phyloP scores from a whole-genome alignment of 202 grass and related monocot species.

The Miscanthus sacchariflorus region DNA sequence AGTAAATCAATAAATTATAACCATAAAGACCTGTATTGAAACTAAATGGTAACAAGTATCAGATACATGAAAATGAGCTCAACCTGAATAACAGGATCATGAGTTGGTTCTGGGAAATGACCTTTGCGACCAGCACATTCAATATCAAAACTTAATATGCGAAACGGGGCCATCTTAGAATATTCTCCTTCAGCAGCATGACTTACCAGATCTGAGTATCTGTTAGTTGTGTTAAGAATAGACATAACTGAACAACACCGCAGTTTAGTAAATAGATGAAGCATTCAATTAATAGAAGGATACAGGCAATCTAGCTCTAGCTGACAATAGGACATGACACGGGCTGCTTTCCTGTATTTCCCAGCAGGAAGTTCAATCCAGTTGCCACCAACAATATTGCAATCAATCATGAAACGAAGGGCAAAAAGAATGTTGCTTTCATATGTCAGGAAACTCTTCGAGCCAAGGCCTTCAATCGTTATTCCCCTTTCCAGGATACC shows the following conservation, averaged over 20 bases:
- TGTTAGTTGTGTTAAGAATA: slow-evolving; percentile 63
- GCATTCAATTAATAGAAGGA: slow-evolving; percentile 54
- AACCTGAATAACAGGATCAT: slow-evolving; percentile 99
- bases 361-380: slow-evolving; percentile 93
- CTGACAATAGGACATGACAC: slow-evolving; percentile 83
- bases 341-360: slow-evolving; percentile 86
- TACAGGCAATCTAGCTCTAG: slow-evolving; percentile 94
- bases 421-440: slow-evolving; percentile 99
- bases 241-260: slow-evolving; percentile 18
- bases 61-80: slow-evolving; percentile 46
- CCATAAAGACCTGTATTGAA: slow-evolving; percentile 35
- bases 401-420: slow-evolving; percentile 98
- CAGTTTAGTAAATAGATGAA: slow-evolving; percentile 36
- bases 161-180: slow-evolving; percentile 97
- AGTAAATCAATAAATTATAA: slow-evolving; percentile 33
- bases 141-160: slow-evolving; percentile 99
- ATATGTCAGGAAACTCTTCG: slow-evolving; percentile 89
- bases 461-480: slow-evolving; percentile 83
- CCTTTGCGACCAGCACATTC: slow-evolving; percentile 98
- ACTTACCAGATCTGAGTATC: slow-evolving; percentile 91
- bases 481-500: slow-evolving; percentile 96
- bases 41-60: slow-evolving; percentile 19
- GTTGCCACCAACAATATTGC: slow-evolving; percentile 95
- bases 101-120: slow-evolving; percentile 95
- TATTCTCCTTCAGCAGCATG: slow-evolving; percentile 84